Base-by-base conservation (phyloP, 1,284 basidiomycete species). In the Golubevia pallescens region DNA sequence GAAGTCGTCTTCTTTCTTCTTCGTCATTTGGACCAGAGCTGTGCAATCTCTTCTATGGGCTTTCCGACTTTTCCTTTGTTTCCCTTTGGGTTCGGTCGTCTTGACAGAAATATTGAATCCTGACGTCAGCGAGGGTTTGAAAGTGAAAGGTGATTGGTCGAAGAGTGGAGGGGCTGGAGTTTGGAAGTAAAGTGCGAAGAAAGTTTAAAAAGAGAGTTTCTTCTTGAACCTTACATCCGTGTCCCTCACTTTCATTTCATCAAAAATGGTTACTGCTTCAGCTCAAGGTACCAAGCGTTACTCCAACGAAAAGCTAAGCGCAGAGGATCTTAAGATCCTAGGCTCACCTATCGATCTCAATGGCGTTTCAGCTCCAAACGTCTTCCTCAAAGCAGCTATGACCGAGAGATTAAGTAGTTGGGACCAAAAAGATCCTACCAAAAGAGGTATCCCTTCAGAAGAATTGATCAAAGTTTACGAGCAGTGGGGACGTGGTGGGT, bases 361-460 rank as follows among this genome's bases (percentile, higher is more conserved):
- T 59, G 70, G 70, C 61, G 38, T 71, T 20, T 63, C 66, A n/a
- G 73, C 73, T n/a, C 68, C 71, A 65, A 75, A 73, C 62, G 23
- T 63, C 61, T n/a, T 73, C 69, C 71, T 80, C 63, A 78, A 78
- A 70, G 69, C 68, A 19, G 77, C 77, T 58, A 81, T 81, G 79
- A 80, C 79, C 14, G 79, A 81, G 70, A 68, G 77, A 51, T 74
- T 78, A 16, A 76, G 73, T 61, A 67, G 69, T 1, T 81, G 76
- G 75, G 71, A 71, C 61, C 67, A 80, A 56, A 51, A 71, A 58
- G 74, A 80, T 52, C 70, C 70, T 34, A 73, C 65, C 48, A 75
- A 78, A 71, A 71, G 79, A 60, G 79, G 79, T 60, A 75, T 73
- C 67, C 72, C 74, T 56, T 69, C 75, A 0, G 62, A 68, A 51